phyloP scores from a whole-genome alignment of 1,284 basidiomycete species.

The Ganoderma leucocontextum region DNA sequence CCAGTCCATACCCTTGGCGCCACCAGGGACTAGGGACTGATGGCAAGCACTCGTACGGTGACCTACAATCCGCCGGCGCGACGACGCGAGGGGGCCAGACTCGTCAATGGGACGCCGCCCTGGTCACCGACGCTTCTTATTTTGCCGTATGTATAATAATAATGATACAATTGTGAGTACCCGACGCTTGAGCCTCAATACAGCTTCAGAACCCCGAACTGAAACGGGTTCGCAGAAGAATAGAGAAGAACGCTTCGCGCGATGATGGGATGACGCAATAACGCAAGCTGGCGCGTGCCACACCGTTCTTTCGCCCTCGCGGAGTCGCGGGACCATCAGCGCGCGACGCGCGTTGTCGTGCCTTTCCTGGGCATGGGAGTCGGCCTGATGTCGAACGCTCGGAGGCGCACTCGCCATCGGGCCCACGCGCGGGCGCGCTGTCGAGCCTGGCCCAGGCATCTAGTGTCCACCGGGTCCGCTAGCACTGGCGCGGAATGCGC shows the following conservation, averaged over 20 bases:
- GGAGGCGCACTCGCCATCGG: neutral
- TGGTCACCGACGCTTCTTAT: neutral
- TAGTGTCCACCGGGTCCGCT: neutral
- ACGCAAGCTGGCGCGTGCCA: neutral
- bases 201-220: neutral
- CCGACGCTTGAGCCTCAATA: neutral
- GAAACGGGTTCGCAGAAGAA: neutral
- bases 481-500: too few species aligned
- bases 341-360: neutral
- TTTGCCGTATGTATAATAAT: neutral
- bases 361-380: slow-evolving; percentile 1
- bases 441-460: neutral
- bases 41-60: neutral
- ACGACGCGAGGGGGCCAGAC: neutral
- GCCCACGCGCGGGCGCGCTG: neutral
- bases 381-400: neutral
- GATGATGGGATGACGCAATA: slow-evolving; percentile 4
- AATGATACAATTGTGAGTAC: neutral
- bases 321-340: neutral
- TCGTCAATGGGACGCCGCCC: neutral
- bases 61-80: neutral
- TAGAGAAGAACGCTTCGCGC: neutral
- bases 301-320: too few species aligned
- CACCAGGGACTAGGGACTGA: neutral
- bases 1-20: neutral